Percentiles rank a stretch among this genome's conserved stretches.
Conservation (phyloP, 169 alveolate genomes). For the Babesia ovis region DNA sequence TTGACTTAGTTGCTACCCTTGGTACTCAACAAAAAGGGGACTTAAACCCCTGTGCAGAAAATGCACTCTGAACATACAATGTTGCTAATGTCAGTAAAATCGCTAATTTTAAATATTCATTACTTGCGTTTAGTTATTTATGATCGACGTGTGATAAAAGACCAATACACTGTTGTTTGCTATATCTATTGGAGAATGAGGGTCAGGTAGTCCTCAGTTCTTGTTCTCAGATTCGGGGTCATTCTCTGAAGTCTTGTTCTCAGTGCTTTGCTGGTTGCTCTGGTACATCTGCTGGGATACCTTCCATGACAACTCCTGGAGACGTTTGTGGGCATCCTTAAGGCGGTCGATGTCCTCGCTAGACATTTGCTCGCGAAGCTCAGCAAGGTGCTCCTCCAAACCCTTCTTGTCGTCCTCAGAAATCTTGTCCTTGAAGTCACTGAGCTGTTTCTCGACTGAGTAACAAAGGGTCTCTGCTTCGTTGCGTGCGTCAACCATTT, state of each 20-base stretch:
- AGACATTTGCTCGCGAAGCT: constrained; percentile 78
- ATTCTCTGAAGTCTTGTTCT: constrained; percentile 17
- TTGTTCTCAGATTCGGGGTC: constrained; percentile 28
- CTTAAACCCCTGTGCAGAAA: no score
- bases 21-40: no score
- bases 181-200: no score
- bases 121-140: neutral
- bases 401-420: constrained; percentile 84
- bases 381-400: constrained; percentile 77
- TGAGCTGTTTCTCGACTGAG: constrained; percentile 87
- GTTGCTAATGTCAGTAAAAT: neutral
- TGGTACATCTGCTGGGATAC: constrained; percentile 88
- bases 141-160: no score
- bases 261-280: constrained; percentile 40
- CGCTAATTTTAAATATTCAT: neutral
- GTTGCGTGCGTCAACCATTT: constrained; percentile 90
- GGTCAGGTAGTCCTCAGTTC: constrained; percentile 5
- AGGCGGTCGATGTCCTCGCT: constrained; percentile 83
- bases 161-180: no score
- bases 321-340: constrained; percentile 81
- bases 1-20: constrained; percentile 17
- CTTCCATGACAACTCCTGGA: constrained; percentile 92
- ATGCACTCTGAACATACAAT: no score
- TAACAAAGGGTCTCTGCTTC: constrained; percentile 91
- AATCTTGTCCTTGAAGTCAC: constrained; percentile 87